Conservation (phyloP, 1,284 basidiomycete genomes). For the Trichosporon ovoides region DNA sequence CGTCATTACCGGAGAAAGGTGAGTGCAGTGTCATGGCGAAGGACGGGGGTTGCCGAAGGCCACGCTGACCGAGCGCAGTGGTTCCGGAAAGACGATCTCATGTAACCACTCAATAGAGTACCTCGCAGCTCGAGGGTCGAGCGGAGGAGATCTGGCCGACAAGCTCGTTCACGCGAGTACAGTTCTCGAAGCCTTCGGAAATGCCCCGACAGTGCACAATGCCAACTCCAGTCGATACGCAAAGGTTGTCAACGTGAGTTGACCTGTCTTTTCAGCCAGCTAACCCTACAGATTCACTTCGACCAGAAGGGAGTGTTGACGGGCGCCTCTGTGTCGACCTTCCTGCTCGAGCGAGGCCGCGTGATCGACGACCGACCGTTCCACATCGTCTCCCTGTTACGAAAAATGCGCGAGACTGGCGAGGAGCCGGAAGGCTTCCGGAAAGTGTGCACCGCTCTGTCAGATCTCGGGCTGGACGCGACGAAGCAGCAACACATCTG, state of each 20-base stretch:
- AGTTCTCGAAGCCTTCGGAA: conserved; percentile 21
- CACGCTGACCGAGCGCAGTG: not conserved
- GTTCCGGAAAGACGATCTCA: conserved; percentile 21
- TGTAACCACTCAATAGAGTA: conserved; percentile 22
- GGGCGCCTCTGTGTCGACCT: conserved; percentile 21
- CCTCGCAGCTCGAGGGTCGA: conserved; percentile 14
- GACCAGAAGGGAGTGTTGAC: conserved; percentile 6
- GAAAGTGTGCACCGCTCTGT: conserved; percentile 11
- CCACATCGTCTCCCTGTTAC: conserved; percentile 19
- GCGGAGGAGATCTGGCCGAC: conserved; percentile 6
- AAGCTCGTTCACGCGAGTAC: conserved; percentile 17
- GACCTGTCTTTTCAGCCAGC: not conserved
- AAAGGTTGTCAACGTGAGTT: conserved; percentile 19
- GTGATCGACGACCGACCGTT: conserved; percentile 17
- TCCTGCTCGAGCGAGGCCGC: conserved; percentile 19
- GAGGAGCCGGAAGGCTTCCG: conserved; percentile 8
- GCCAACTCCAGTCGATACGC: conserved; percentile 22
- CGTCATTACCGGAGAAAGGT: conserved; percentile 24
- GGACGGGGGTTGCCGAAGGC: no score
- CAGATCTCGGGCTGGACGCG: conserved; percentile 9
- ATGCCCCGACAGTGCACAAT: conserved; percentile 21
- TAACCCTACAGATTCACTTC: conserved; percentile 19
- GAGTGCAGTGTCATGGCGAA: not conserved
- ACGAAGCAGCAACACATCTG: conserved; percentile 16
- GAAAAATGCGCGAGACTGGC: conserved; percentile 12